Conservation (phyloP, 1,139 yeast species). For the Nakaseomyces nivariensis region DNA sequence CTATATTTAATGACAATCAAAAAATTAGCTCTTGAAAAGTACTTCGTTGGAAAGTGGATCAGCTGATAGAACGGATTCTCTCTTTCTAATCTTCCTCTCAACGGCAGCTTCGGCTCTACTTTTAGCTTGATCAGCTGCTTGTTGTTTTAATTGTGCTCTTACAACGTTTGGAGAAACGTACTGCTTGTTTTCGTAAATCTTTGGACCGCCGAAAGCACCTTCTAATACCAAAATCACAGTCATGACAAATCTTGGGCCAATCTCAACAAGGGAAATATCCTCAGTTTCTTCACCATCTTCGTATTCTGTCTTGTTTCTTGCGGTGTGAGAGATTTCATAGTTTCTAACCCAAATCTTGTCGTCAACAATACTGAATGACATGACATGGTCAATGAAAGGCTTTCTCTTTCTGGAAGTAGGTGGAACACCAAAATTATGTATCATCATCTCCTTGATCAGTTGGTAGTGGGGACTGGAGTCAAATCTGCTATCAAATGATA, state of each 20-base stretch:
- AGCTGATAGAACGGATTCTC: slow-evolving; percentile 62
- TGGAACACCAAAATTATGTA: slow-evolving; percentile 91
- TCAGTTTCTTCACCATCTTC: slow-evolving; percentile 30
- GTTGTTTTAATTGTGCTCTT: slow-evolving; percentile 77
- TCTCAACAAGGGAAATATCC: slow-evolving; percentile 75
- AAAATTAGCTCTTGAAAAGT: slow-evolving; percentile 44
- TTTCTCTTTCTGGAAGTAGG: slow-evolving; percentile 89
- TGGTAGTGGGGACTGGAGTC: slow-evolving; percentile 54
- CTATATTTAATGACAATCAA: not conserved
- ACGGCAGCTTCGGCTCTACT: slow-evolving; percentile 72
- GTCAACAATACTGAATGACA: slow-evolving; percentile 87
- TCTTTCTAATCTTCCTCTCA: slow-evolving; percentile 62
- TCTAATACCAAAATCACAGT: slow-evolving; percentile 87
- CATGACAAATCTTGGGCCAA: slow-evolving; percentile 93
- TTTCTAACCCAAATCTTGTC: slow-evolving; percentile 93
- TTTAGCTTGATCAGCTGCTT: slow-evolving; percentile 72
- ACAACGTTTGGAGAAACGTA: slow-evolving; percentile 93
- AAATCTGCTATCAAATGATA: slow-evolving; percentile 79
- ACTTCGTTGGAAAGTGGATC: slow-evolving; percentile 82
- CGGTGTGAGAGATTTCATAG: slow-evolving; percentile 79
- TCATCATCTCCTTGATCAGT: slow-evolving; percentile 75
- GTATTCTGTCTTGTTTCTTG: slow-evolving; percentile 40
- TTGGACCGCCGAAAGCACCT: slow-evolving; percentile 97
- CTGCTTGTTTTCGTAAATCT: slow-evolving; percentile 92
- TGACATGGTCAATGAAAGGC: slow-evolving; percentile 91